phyloP scores from a whole-genome alignment of 2,329 filamentous ascomycete species.

The Penicillium sp. region DNA sequence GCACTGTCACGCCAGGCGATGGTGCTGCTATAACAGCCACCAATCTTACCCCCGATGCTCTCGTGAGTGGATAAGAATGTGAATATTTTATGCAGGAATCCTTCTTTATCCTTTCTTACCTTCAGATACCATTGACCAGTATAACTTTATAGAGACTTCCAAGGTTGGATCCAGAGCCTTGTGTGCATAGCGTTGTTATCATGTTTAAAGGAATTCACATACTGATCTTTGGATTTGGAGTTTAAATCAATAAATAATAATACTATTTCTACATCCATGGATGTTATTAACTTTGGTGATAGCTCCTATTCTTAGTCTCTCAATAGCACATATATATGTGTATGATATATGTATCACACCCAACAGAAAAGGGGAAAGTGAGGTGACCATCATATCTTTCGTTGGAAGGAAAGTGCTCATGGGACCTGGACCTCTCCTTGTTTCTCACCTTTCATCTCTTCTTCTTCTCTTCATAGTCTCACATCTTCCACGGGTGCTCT shows the following conservation, averaged over 20 bases:
- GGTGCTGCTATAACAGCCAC: constrained; percentile 16
- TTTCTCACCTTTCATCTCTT: too few species aligned
- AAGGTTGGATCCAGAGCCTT: not conserved
- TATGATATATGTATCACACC: too few species aligned
- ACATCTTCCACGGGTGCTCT: not conserved
- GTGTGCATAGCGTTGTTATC: not conserved
- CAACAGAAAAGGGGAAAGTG: too few species aligned
- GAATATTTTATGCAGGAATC: not conserved
- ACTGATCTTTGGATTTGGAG: not conserved
- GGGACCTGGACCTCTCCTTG: too few species aligned
- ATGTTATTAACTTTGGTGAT: too few species aligned
- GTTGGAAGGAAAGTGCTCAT: too few species aligned
- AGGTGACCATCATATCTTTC: too few species aligned
- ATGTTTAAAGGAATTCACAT: not conserved
- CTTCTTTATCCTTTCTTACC: not conserved
- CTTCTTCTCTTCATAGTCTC: too few species aligned
- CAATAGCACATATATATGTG: too few species aligned
- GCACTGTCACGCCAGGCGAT: constrained; percentile 13
- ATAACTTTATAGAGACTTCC: not conserved
- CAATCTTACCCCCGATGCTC: constrained; percentile 28
- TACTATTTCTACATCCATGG: too few species aligned
- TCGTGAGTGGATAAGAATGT: constrained; percentile 31
- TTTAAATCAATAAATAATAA: not conserved
- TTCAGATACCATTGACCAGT: not conserved
- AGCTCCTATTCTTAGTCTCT: too few species aligned